Base-by-base conservation (phyloP, 106 monocot species). In the Allium fistulosum region DNA sequence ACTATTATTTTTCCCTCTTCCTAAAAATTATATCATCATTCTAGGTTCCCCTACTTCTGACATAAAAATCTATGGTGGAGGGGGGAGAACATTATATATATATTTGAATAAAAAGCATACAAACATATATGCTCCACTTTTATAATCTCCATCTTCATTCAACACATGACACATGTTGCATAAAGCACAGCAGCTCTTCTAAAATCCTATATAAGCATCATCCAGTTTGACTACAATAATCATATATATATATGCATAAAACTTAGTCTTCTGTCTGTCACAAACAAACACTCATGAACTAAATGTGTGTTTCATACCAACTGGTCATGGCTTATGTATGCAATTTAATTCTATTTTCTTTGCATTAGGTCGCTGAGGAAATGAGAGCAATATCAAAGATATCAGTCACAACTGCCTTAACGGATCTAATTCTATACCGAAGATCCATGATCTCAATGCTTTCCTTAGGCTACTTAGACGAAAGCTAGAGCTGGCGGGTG, bases 371-470 rank as follows among this genome's bases (percentile, higher is more conserved):
- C 17, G 56, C 68, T n/a, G 85, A 77, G 69, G 94, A 95, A 60
- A 59, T 88, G 83, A 58, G 79, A 47, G 87, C 85, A 2, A 88
- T 88, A 17, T 80, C 75, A 48, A 85, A 66, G 75, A 85, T 95
- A 27, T 85, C 85, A 0, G 48, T 87, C 12, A 90, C 94, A 6
- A 85, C 88, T 1, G 80, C 94, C 9, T 13, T 95, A 10, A 95
- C 90, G 4, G 91, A 88, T 0, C 77, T 91, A 7, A 83, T 95
- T 26, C 84, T 95, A 67, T 95, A 95, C 79, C 85, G 85, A 4
- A 82, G 94, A 0, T 74, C 91, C 26, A 79, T 95, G 83, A 85
- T 91, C 69, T 95, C 91, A 46, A 95, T 95, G 94, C 80, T 95
- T 14, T 95, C 90, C 81, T 72, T 95, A 0, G 94, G 94, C 37